Evolutionary conservation across 306 rosid genomes (phyloP), one percentile per base, ranked within the genome.

Genomic region (Fragaria vesca): DNA sequence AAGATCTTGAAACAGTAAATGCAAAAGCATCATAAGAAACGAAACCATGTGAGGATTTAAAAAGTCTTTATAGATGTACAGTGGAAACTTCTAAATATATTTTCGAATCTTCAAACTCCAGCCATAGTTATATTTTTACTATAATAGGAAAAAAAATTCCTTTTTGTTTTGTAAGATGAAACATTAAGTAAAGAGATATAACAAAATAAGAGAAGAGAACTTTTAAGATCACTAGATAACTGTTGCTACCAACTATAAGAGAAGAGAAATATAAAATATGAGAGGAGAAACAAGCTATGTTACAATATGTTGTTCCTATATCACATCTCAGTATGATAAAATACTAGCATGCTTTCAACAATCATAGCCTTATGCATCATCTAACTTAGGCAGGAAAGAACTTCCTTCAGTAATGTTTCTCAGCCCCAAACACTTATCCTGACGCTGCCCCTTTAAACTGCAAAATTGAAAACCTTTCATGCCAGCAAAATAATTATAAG

Each of bases 381-480:
- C 81, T 76, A 80, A 69, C 77, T 77, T 85, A 76, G 63, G 73
- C 66, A 73, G 77, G 73, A 80, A 62, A 73, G 76, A 80, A 77
- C 74, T 77, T 82, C 84, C 86, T 77, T 82, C 69, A 72, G 71
- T n/a, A 71, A 80, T 34, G 79, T 69, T 63, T 79, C 84, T 82
- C 84, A 76, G 80, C 79, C 83, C 79, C 77, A 82, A 69, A 73
- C 81, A 77, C 80, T 38, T 86, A 79, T 77, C 78, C 72, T 40
- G 86, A 76, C 48, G 89, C 84, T 78, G 79, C 81, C 69, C 79
- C 77, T 86, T 80, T 48, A 43, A 73, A 77, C 81, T 65, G 86
- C 82, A 80, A 77, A 83, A 80, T 26, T 70, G 81, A 73, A 81
- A 70, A 77, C 73, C 83, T 67, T 72, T 76, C 82, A 76, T 79